phyloP scores from a whole-genome alignment of 2,329 filamentous ascomycete species.

The Colletotrichum incanum region DNA sequence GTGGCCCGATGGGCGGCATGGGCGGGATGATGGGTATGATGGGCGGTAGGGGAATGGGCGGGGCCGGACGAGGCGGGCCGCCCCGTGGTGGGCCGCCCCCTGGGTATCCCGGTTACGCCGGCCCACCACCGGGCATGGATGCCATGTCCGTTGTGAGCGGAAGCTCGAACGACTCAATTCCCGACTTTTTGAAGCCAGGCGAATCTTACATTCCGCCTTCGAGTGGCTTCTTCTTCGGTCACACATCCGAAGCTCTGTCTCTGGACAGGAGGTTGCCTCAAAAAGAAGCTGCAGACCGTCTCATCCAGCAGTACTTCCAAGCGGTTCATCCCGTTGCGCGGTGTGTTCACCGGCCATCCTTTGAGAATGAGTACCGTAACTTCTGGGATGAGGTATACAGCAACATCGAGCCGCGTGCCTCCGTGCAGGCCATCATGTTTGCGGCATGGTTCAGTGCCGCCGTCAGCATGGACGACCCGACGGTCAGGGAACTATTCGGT shows the following conservation, averaged over 20 bases:
- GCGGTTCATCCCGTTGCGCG: constrained; percentile 79
- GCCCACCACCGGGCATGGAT: constrained; percentile 44
- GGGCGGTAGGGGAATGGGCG: constrained; percentile 37
- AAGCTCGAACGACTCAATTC: constrained; percentile 52
- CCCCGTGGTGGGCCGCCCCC: constrained; percentile 44
- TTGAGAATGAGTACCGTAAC: constrained; percentile 74
- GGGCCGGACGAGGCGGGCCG: constrained; percentile 41
- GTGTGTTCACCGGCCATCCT: constrained; percentile 77
- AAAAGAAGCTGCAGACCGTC: constrained; percentile 69
- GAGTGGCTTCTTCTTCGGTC: constrained; percentile 77
- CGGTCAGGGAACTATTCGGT: constrained; percentile 66
- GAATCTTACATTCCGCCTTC: constrained; percentile 78
- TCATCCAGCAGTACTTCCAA: constrained; percentile 78
- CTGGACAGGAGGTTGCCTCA: constrained; percentile 75
- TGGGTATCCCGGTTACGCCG: constrained; percentile 37
- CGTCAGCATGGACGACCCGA: constrained; percentile 74
- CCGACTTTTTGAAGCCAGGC: constrained; percentile 75
- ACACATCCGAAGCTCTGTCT: constrained; percentile 62
- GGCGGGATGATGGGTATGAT: constrained; percentile 38
- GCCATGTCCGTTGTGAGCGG: constrained; percentile 46
- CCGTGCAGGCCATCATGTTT: constrained; percentile 79
- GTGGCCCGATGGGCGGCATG: constrained; percentile 38
- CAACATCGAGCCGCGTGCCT: constrained; percentile 74
- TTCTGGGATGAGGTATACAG: constrained; percentile 77
- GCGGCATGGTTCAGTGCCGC: constrained; percentile 79